phyloP scores from a whole-genome alignment of 768 basidiomycete genomes.

The Mycena maculata region DNA sequence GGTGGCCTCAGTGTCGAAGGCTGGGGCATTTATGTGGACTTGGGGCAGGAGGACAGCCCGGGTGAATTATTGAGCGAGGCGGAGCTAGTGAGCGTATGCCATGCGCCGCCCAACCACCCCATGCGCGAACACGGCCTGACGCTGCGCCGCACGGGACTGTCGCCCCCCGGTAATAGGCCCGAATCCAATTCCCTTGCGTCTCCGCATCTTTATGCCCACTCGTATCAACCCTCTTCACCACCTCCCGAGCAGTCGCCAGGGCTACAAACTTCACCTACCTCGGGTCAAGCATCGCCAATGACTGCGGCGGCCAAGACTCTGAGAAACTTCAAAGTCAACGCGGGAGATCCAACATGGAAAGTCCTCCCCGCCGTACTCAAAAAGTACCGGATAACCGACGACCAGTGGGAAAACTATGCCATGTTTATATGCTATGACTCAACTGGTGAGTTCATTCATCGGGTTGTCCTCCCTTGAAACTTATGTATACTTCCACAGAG shows the following conservation, averaged over 20 bases:
- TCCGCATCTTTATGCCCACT: constrained; percentile 79
- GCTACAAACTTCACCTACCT: constrained; percentile 42
- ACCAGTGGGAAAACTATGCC: constrained; percentile 99
- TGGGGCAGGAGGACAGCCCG: constrained; percentile 62
- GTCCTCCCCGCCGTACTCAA: constrained; percentile 97
- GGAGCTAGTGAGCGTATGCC: constrained; percentile 85
- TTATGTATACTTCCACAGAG: constrained; percentile 52
- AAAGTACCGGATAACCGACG: constrained; percentile 98
- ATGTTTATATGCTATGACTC: constrained; percentile 99
- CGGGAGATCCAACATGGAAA: constrained; percentile 99
- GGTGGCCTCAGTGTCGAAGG: constrained; percentile 87
- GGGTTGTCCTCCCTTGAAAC: neutral
- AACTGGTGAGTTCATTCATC: constrained; percentile 66
- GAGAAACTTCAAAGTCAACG: constrained; percentile 96
- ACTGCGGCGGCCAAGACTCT: constrained; percentile 76
- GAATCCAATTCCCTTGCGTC: too few species aligned
- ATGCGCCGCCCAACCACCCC: constrained; percentile 81
- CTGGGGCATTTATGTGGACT: constrained; percentile 86
- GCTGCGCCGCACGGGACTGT: constrained; percentile 71
- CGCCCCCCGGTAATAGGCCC: too few species aligned
- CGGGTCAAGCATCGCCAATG: constrained; percentile 50
- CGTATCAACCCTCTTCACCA: constrained; percentile 46
- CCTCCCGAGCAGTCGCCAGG: constrained; percentile 29
- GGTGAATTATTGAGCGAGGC: constrained; percentile 84
- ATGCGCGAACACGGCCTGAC: constrained; percentile 85